Evolutionary conservation across 495 filamentous ascomycete genomes (phyloP).

Genomic region (Parathielavia hyrcaniae): DNA sequence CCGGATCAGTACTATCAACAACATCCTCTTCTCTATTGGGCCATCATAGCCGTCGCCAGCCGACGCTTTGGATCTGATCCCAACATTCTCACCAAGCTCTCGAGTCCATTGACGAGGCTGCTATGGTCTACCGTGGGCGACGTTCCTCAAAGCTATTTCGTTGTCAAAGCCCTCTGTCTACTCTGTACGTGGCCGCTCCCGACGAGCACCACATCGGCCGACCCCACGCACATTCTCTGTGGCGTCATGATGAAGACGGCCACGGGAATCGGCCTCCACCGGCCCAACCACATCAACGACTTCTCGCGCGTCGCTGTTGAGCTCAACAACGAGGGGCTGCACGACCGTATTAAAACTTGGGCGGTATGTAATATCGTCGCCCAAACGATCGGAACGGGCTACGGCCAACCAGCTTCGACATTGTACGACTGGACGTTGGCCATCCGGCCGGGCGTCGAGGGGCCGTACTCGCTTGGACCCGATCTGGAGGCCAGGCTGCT

Average conservation of each 20-base stretch:
- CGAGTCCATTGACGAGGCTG: constrained; percentile 64
- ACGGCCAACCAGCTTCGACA: constrained; percentile 84
- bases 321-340: constrained; percentile 75
- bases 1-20: constrained; percentile 70
- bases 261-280: constrained; percentile 83
- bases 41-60: constrained; percentile 73
- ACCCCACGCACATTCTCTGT: constrained; percentile 84
- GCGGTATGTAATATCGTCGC: constrained; percentile 87
- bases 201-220: constrained; percentile 74
- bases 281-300: constrained; percentile 83
- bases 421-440: constrained; percentile 81
- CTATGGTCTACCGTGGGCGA: constrained; percentile 79
- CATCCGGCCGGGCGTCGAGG: constrained; percentile 54
- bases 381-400: constrained; percentile 85
- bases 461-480: constrained; percentile 59
- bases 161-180: constrained; percentile 86
- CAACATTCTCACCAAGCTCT: constrained; percentile 59
- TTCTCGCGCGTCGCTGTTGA: constrained; percentile 79
- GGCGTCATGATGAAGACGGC: constrained; percentile 91
- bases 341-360: constrained; percentile 84
- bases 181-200: constrained; percentile 90
- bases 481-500: constrained; percentile 63
- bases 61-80: constrained; percentile 64
- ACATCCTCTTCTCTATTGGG: constrained; percentile 78
- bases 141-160: constrained; percentile 76